Percentiles rank a stretch among this genome's conserved stretches.
These are phyloP conservation scores for Eucommia ulmoides DNA, from an alignment of 257 asterid species.

Conservation along the genomic window DNA sequence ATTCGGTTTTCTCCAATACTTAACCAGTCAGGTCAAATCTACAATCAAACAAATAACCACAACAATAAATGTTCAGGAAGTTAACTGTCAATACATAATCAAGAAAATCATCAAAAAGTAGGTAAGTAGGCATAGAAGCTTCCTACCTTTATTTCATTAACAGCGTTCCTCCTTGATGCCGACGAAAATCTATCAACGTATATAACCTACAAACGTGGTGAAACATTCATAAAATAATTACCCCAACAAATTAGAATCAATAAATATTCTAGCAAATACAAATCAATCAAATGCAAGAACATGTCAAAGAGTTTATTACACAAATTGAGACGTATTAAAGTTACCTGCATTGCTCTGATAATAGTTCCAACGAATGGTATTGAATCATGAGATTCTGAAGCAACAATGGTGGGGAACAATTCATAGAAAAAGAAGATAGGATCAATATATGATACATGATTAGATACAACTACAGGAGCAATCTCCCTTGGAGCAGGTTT, in stretches of 20 bases:
- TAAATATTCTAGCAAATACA: too few species aligned
- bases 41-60: not conserved
- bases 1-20: too few species aligned
- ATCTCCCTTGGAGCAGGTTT: conserved; percentile 86
- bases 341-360: conserved; percentile 99
- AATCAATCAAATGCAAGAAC: too few species aligned
- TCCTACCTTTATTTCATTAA: conserved; percentile 91
- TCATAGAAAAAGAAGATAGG: conserved; percentile 97
- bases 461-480: conserved; percentile 92
- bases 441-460: conserved; percentile 83
- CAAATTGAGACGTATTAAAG: too few species aligned
- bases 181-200: conserved; percentile 87
- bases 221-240: too few species aligned
- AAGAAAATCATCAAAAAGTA: too few species aligned
- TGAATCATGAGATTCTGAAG: conserved; percentile 93
- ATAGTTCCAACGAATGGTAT: conserved; percentile 98
- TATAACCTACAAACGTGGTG: conserved; percentile 47
- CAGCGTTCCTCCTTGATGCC: conserved; percentile 81
- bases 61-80: not conserved
- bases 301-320: too few species aligned
- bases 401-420: conserved; percentile 83
- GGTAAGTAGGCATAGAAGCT: too few species aligned
- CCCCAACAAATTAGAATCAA: too few species aligned
- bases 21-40: too few species aligned
- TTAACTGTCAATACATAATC: not conserved